phyloP scores from a whole-genome alignment of 495 filamentous ascomycete genomes.

The Thozetella sp. region DNA sequence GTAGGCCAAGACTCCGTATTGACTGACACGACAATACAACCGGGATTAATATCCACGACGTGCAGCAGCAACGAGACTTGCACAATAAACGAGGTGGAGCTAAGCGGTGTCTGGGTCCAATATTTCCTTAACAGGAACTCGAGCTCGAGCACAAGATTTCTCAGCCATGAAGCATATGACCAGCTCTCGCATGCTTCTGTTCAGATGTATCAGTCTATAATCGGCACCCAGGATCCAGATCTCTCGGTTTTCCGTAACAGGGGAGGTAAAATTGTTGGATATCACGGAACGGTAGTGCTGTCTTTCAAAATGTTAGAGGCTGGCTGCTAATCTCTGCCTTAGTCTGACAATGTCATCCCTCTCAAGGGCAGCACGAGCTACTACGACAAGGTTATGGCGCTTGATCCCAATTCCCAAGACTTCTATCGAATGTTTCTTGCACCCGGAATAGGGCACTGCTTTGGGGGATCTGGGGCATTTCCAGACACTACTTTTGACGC shows the following conservation, averaged over 20 bases:
- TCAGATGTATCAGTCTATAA: conserved; percentile 28
- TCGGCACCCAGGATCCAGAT: conserved; percentile 38
- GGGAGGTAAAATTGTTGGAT: too few relatives aligned
- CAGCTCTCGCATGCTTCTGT: conserved; percentile 22
- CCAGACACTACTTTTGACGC: too few relatives aligned
- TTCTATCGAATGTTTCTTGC: conserved; percentile 31
- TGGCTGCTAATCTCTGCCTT: conserved; percentile 37
- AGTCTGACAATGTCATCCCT: conserved; percentile 23
- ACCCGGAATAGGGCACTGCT: conserved; percentile 33
- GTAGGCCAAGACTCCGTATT: conserved; percentile 16
- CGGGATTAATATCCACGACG: conserved; percentile 16
- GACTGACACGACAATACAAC: not conserved
- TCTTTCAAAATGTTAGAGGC: conserved; percentile 29
- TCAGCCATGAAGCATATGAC: conserved; percentile 20
- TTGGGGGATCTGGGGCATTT: conserved; percentile 14
- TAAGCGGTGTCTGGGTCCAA: conserved; percentile 11
- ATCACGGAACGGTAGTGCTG: too few relatives aligned
- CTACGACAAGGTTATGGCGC: conserved; percentile 18
- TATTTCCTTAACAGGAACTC: conserved; percentile 21
- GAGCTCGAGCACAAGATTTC: conserved; percentile 6
- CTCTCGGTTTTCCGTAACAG: conserved; percentile 37
- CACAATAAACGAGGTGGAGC: conserved; percentile 2
- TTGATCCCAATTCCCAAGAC: conserved; percentile 12
- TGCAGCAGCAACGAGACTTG: conserved; percentile 16
- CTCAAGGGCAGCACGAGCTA: conserved; percentile 20